These are phyloP conservation scores for Blepharisma japonicum DNA, from an alignment of 73 alveolate genomes.

Conservation along the genomic window DNA sequence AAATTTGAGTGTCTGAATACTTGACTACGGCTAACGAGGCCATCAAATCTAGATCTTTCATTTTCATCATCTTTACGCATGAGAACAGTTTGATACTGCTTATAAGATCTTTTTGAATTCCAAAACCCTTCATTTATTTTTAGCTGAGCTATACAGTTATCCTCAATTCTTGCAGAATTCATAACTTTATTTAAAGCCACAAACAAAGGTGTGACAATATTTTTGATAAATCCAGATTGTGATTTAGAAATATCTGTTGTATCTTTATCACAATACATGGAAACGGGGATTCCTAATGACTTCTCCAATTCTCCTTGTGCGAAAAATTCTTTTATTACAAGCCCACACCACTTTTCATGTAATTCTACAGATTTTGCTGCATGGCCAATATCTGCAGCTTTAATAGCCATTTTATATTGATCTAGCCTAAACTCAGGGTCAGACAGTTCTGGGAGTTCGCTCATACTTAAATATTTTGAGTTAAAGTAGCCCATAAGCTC, in stretches of 20 bases:
- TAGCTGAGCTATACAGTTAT: constrained; percentile 16
- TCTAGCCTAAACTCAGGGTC: constrained; percentile 37
- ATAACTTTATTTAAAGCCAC: constrained; percentile 26
- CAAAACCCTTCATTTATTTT: constrained; percentile 22
- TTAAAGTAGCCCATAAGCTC: constrained; percentile 43
- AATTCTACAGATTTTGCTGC: constrained; percentile 60
- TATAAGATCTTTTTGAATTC: neutral
- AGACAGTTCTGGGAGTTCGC: constrained; percentile 20
- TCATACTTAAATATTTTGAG: constrained; percentile 38
- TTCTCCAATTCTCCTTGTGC: constrained; percentile 71
- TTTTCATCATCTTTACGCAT: too few species aligned
- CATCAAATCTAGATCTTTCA: too few species aligned
- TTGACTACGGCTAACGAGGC: too few species aligned
- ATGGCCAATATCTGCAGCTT: constrained; percentile 73
- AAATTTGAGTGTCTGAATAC: too few species aligned
- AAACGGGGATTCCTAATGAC: constrained; percentile 64
- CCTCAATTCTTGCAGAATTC: constrained; percentile 6
- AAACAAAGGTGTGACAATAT: constrained; percentile 45
- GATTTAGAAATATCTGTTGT: constrained; percentile 77
- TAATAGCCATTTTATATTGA: constrained; percentile 43
- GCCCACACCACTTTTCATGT: constrained; percentile 56
- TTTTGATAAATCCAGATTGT: constrained; percentile 72
- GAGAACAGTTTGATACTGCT: too few species aligned
- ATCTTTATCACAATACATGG: constrained; percentile 81
- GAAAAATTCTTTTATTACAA: constrained; percentile 66